Conservation (phyloP, 257 asterid species). For the Capsicum rhomboideum region DNA sequence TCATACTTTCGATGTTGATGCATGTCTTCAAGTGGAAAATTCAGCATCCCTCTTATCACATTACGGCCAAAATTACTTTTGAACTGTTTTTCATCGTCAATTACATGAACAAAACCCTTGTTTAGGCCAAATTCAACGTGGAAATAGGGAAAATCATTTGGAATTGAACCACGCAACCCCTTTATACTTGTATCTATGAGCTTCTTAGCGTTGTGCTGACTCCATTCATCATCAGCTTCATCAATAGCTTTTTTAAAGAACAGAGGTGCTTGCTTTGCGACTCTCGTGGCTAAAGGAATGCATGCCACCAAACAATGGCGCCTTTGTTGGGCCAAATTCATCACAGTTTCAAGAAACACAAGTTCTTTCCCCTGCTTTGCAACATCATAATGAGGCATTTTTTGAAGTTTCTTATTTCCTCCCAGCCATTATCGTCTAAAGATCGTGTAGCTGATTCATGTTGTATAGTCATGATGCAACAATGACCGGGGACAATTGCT, state of each 20-base stretch:
- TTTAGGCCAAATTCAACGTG: too few species aligned
- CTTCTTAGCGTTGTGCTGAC: constrained; percentile 86
- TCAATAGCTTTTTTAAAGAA: constrained; percentile 95
- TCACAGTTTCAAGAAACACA: constrained; percentile 76
- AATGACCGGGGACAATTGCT: constrained; percentile 73
- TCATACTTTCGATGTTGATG: constrained; percentile 61
- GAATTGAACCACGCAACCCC: constrained; percentile 41
- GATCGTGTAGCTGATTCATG: constrained; percentile 77
- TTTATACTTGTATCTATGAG: constrained; percentile 79
- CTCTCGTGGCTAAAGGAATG: constrained; percentile 60
- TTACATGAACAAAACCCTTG: too few species aligned
- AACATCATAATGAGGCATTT: constrained; percentile 94
- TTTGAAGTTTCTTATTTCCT: constrained; percentile 88
- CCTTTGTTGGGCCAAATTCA: constrained; percentile 62
- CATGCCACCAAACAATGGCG: constrained; percentile 91
- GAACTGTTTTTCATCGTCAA: neutral
- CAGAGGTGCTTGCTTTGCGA: constrained; percentile 79
- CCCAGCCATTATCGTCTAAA: constrained; percentile 77
- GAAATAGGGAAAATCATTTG: too few species aligned
- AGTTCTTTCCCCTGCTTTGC: constrained; percentile 73
- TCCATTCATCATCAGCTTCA: constrained; percentile 96
- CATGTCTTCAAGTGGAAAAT: constrained; percentile 77
- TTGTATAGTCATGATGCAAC: constrained; percentile 78
- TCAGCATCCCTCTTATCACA: constrained; percentile 66
- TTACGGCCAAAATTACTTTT: constrained; percentile 67